Base-by-base conservation (phyloP, 768 basidiomycete species). In the Ramaria sp. region DNA sequence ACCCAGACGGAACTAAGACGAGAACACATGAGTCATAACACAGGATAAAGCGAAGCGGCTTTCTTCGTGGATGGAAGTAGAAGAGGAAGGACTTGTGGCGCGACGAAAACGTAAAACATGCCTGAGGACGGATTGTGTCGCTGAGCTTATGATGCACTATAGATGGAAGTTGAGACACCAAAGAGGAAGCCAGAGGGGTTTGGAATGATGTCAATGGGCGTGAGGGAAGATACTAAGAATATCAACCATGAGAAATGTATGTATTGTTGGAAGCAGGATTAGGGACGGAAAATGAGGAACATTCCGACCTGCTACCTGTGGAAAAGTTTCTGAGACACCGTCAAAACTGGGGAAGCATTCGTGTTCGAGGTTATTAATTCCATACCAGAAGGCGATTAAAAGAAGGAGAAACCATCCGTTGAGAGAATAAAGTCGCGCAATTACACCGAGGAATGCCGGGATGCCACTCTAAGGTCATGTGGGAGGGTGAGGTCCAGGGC, bases 221-320 rank as follows among this genome's bases (percentile, higher is more conserved):
- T 94, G 87, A 85, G 83, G 5, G 91, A 92, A 67, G 91, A 93
- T 61, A 85, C 90, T 61, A 73, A 83, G 60, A 94, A 94, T 75
- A 91, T n/a, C n/a, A 89, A 65, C 82, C n/a, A n/a, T 93, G 82
- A 86, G 85, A 30, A 91, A 95, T 65, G 85, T 85, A 22, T 5
- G 91, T 91, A 22, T 85, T 82, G 59, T 88, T 88, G 64, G 88
- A 88, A 5, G 88, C 89, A n/a, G 91, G 91, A 0, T 64, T 89
- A 20, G 80, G 82, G 1, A 67, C 67, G 48, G 82, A 85, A 20
- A 85, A 83, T 66, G 93, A 92, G 80, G 2, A 78, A 73, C 57
- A 69, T 74, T 1, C 69, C 72, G 1, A 65, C 76, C 18, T 65
- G 73, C 56, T 38, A 27, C 60, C 71, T 7, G 64, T 69, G 38